These are phyloP conservation scores for Pseudonitzschia multiseries DNA, from an alignment of 108 stramenopile genomes.

Conservation along the genomic window DNA sequence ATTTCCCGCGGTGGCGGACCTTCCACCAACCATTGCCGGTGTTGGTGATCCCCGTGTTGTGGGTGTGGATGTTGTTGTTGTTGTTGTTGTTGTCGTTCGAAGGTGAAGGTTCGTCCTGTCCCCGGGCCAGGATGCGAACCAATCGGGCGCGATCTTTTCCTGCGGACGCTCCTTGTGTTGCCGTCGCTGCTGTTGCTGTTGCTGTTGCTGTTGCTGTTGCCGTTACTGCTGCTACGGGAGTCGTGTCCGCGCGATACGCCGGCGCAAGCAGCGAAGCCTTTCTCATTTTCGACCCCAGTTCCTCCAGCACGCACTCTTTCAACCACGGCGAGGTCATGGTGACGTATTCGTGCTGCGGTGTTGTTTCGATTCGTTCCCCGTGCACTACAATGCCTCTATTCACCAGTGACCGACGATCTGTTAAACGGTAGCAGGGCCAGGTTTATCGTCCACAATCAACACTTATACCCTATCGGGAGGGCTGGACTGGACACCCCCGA, in stretches of 20 bases:
- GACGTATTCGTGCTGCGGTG: not conserved
- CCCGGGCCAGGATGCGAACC: slow-evolving; percentile 3
- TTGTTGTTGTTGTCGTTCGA: not conserved
- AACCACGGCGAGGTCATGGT: slow-evolving; percentile 18
- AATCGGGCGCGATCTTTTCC: not conserved
- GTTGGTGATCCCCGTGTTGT: no score
- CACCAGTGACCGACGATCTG: no score
- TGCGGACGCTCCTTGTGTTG: not conserved
- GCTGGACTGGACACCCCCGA: no score
- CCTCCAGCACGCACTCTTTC: slow-evolving; percentile 16
- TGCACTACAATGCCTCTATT: no score
- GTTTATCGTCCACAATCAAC: no score
- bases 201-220: not conserved
- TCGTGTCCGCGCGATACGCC: not conserved
- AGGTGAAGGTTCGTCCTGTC: not conserved
- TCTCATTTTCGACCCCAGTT: not conserved
- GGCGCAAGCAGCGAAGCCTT: not conserved
- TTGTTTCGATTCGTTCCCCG: not conserved
- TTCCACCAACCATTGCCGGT: not conserved
- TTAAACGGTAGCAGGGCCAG: no score
- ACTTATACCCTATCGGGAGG: no score
- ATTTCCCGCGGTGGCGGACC: not conserved
- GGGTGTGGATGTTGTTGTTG: not conserved
- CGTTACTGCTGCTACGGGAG: not conserved
- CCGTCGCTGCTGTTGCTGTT: not conserved